Percentiles rank a stretch among this genome's conserved stretches.
Conservation (phyloP, 2,329 filamentous ascomycete genomes). For the Clarireedia hainanense region DNA sequence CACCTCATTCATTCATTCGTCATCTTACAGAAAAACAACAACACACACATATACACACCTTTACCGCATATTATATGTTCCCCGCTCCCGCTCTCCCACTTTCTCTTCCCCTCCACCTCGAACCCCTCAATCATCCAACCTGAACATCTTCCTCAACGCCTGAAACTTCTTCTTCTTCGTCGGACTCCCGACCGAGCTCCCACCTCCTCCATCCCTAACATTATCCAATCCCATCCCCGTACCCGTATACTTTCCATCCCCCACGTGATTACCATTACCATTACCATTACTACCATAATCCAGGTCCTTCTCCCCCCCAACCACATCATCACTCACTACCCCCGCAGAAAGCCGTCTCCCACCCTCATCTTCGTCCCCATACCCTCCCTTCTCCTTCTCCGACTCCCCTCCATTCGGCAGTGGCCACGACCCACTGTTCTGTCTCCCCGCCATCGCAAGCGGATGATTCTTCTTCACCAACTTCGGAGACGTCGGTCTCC, state of each 20-base stretch:
- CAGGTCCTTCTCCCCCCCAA: slow-evolving; percentile 10
- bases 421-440: slow-evolving; percentile 41
- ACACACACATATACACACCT: no score
- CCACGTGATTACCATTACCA: slow-evolving; percentile 17
- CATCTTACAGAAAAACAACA: no score
- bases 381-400: not conserved
- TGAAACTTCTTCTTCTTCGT: slow-evolving; percentile 62
- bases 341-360: slow-evolving; percentile 21
- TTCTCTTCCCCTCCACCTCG: not conserved
- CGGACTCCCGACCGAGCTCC: slow-evolving; percentile 6
- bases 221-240: slow-evolving; percentile 14
- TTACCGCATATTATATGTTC: no score
- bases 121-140: slow-evolving; percentile 41
- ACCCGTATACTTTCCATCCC: slow-evolving; percentile 21
- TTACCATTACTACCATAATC: slow-evolving; percentile 9
- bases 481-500: slow-evolving; percentile 29
- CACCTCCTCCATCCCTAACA: slow-evolving; percentile 13
- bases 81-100: not conserved
- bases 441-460: slow-evolving; percentile 27
- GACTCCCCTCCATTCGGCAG: slow-evolving; percentile 26
- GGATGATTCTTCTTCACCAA: slow-evolving; percentile 38
- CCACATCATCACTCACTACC: slow-evolving; percentile 4
- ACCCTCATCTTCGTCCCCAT: slow-evolving; percentile 25
- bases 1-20: no score
- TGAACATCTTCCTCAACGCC: slow-evolving; percentile 57